phyloP scores from a whole-genome alignment of 1,284 basidiomycete genomes.

The Boletus mariae region DNA sequence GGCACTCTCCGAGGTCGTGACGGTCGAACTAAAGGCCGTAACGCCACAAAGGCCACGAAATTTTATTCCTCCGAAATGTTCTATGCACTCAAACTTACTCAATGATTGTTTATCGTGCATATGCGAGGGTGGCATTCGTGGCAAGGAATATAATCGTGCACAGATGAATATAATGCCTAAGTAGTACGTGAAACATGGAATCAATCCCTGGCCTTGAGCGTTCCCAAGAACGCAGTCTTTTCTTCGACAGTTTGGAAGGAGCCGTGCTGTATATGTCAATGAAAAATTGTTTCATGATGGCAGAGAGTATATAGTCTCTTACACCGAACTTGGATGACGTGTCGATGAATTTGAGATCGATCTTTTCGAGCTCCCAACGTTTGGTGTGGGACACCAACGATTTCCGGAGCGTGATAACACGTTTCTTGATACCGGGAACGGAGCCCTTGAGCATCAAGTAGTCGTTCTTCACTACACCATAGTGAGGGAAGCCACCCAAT shows the following conservation, averaged over 20 bases:
- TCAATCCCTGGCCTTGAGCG: slow-evolving; percentile 78
- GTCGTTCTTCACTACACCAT: slow-evolving; percentile 98
- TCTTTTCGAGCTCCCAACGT: slow-evolving; percentile 91
- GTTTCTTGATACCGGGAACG: slow-evolving; percentile 95
- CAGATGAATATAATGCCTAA: slow-evolving; percentile 37
- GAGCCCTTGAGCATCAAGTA: slow-evolving; percentile 95
- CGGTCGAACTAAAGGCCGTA: slow-evolving; percentile 5
- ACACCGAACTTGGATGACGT: slow-evolving; percentile 94
- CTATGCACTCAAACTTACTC: neutral
- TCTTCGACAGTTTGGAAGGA: slow-evolving; percentile 96
- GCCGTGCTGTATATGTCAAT: slow-evolving; percentile 61
- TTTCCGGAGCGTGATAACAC: slow-evolving; percentile 91
- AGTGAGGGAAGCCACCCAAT: slow-evolving; percentile 99
- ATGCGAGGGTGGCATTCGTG: slow-evolving; percentile 37
- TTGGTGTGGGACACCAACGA: slow-evolving; percentile 86
- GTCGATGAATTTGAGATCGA: slow-evolving; percentile 98
- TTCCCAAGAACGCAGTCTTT: slow-evolving; percentile 92
- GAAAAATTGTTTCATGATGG: neutral
- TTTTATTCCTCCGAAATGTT: neutral
- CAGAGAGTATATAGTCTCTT: slow-evolving; percentile 33
- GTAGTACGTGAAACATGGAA: slow-evolving; percentile 24
- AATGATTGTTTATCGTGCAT: neutral
- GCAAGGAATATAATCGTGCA: slow-evolving; percentile 33
- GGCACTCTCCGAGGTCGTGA: slow-evolving; percentile 30
- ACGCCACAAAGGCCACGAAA: slow-evolving; percentile 12